These are phyloP conservation scores for Cocos nucifera DNA, from an alignment of 176 grass and related monocot species.

Conservation along the genomic window DNA sequence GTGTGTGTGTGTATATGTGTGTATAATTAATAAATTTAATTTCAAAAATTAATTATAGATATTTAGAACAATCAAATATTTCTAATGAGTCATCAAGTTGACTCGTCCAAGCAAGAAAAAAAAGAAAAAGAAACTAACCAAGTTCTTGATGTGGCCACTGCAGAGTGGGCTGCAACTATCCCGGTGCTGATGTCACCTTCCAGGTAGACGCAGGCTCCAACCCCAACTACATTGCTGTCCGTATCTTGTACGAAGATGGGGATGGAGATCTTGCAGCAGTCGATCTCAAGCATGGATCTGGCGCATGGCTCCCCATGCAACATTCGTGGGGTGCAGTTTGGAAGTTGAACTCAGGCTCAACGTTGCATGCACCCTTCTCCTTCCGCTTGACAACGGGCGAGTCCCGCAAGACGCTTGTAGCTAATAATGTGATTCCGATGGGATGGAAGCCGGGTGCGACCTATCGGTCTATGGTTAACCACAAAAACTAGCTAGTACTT, in stretches of 20 bases:
- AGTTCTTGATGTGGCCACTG: not conserved
- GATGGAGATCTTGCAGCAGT: constrained; percentile 63
- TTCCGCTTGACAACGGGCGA: constrained; percentile 49
- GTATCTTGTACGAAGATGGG: constrained; percentile 45
- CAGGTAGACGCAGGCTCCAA: constrained; percentile 63
- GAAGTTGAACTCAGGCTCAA: constrained; percentile 33
- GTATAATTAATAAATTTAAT: too few relatives aligned
- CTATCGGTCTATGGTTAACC: constrained; percentile 39
- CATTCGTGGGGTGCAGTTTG: constrained; percentile 61
- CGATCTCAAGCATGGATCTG: constrained; percentile 25
- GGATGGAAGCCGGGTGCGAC: constrained; percentile 42
- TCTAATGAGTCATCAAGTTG: too few relatives aligned
- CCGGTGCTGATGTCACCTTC: constrained; percentile 34
- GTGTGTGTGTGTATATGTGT: too few relatives aligned
- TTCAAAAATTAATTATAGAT: too few relatives aligned
- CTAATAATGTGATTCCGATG: constrained; percentile 56
- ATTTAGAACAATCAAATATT: too few relatives aligned
- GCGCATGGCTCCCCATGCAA: constrained; percentile 40
- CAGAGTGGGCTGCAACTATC: constrained; percentile 46
- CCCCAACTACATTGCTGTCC: constrained; percentile 47
- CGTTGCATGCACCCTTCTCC: constrained; percentile 55
- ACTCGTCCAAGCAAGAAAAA: too few relatives aligned
- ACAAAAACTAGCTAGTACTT: too few relatives aligned
- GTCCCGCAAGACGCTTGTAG: constrained; percentile 41
- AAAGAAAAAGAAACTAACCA: too few relatives aligned